These are phyloP conservation scores for Deinandra increscens DNA, from an alignment of 129 eudicot genomes.

Conservation along the genomic window DNA sequence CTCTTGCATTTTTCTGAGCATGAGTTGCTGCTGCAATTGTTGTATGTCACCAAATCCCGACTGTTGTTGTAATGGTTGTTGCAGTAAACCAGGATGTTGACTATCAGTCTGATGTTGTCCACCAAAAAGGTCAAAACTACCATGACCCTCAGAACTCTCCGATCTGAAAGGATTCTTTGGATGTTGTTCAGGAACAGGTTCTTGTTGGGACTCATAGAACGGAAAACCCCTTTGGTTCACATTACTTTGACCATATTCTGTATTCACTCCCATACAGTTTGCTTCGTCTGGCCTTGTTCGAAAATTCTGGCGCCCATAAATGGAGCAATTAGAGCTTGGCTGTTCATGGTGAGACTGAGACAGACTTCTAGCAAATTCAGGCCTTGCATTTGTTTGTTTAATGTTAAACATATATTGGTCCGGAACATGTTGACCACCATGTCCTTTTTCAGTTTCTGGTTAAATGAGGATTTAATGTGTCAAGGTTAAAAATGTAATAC, in stretches of 20 bases:
- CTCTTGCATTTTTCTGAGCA: constrained; percentile 81
- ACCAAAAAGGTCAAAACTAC: constrained; percentile 75
- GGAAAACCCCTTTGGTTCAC: constrained; percentile 50
- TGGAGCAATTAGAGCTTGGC: constrained; percentile 56
- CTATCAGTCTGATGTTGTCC: constrained; percentile 69
- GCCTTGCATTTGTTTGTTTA: constrained; percentile 51
- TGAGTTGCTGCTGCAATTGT: constrained; percentile 74
- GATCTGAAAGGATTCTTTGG: constrained; percentile 45
- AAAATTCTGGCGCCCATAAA: constrained; percentile 49
- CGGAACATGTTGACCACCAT: constrained; percentile 41
- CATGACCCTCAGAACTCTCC: constrained; percentile 57
- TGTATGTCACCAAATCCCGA: constrained; percentile 71
- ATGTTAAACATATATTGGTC: constrained; percentile 54
- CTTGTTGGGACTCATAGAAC: constrained; percentile 51
- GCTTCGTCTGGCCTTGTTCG: constrained; percentile 65
- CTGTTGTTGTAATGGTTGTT: constrained; percentile 59
- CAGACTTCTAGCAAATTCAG: constrained; percentile 48
- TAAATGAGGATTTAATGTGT: not conserved
- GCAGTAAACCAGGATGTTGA: constrained; percentile 60
- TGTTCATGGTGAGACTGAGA: constrained; percentile 57
- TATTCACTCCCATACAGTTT: constrained; percentile 67
- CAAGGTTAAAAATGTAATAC: not conserved
- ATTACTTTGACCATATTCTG: constrained; percentile 58
- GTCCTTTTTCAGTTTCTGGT: constrained; percentile 70
- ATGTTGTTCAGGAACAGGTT: constrained; percentile 46